Evolutionary conservation across 1,284 basidiomycete genomes (phyloP), one percentile per base, ranked within the genome.

Genomic region (Leccinum griseonigrum): DNA sequence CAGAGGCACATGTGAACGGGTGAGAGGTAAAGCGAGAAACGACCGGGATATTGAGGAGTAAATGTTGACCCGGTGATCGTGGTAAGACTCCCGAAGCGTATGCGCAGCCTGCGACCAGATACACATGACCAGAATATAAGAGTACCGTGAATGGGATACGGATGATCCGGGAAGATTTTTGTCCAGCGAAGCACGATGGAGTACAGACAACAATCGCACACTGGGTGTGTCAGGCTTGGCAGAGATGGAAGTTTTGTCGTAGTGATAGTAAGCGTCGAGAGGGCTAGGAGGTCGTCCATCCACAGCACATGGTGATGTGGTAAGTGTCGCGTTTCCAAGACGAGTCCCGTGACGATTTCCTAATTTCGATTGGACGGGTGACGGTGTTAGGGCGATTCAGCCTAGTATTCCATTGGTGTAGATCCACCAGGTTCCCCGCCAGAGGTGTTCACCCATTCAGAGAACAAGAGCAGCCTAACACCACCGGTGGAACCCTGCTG

Each of bases 61-160:
- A 85, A 73, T 91, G 88, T 71, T 93, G 91, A 4, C 94, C 94
- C 0, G 93, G 87, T 4, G 85, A 81, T 91, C 92, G 95, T 0
- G 79, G 75, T 57, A 90, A 73, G 56, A 81, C 82, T 0, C 81
- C 81, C 0, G 46, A 94, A 77, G 1, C 90, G 88, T 22, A 95
- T 74, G 22, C 93, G 87, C 18, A 95, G 75, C 3, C 89, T 93
- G 16, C 86, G 81, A 3, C 93, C 94, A 0, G 93, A 87, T 11
- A 95, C 78, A 87, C 91, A 73, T 83, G 93, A 2, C 91, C 91
- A 86, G 85, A 3, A 77, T 64, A 60, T 84, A 85, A 29, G 68
- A 57, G 16, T 51, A 38, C 7, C 53, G 31, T 28, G 2, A 29
- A 16, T 11, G 50, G 11, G 46, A 5, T 11, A 56, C 38, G 22